Evolutionary conservation across 208 protist species (phyloP), one percentile per base, ranked within the genome.

Genomic region (Angomonas deanei): DNA sequence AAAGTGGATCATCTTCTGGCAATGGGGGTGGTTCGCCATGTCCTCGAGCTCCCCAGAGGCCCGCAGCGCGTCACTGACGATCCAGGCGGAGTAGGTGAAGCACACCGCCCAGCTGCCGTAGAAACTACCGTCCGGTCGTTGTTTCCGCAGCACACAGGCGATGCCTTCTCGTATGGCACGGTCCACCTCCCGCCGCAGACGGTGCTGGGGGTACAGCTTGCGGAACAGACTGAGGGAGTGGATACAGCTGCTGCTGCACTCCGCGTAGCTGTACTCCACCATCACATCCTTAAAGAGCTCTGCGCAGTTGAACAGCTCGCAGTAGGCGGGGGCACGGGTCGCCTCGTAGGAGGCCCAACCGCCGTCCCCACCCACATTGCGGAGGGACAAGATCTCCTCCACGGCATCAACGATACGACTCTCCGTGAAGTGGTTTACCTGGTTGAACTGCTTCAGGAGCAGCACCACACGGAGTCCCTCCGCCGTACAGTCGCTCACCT

Each of bases 201-300:
- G 86, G 77, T 99, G 96, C 26, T 71, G 26, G 4, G 96, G 96
- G 73, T 88, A 95, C 28, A 84, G 75, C 50, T 91, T 64, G n/a
- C 82, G 82, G 70, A 99, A 99, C 5, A 86, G 68, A 1, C 60
- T 66, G n/a, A 99, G 76, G 0, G 94, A 90, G 78, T 98, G 90
- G 19, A 98, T 81, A 66, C 91, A 98, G 38, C 96, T 97, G 46
- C 88, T 94, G 42, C 87, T 97, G 76, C 97, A 99, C 78, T 99
- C 98, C 3, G 91, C 86, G 72, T 99, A 99, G 17, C 64, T 81
- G 81, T 99, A 99, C 62, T 99, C 97, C 21, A 98, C 86, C 97
- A 99, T 99, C 64, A 99, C 98, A 55, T 97, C 95, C 64, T 94
- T 96, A 79, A 98, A 99, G 13, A 97, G 77, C 72, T 99, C 97